phyloP scores from a whole-genome alignment of 768 basidiomycete species.

The Termitomyces sp. region DNA sequence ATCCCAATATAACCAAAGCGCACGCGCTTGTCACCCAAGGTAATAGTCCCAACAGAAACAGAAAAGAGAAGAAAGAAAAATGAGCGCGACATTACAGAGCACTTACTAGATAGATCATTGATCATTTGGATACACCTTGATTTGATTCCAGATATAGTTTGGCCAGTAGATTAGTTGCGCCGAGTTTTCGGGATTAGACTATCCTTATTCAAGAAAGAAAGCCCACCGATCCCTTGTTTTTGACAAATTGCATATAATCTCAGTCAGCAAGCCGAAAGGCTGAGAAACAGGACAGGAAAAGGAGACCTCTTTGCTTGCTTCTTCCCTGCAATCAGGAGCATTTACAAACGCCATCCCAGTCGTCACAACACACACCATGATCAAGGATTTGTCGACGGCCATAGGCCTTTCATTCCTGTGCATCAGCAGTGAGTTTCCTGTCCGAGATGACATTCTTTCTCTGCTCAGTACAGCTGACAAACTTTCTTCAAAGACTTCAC shows the following conservation, averaged over 20 bases:
- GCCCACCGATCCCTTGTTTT: not conserved
- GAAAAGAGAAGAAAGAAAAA: too few species aligned
- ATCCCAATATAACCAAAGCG: not conserved
- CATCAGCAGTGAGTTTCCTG: too few species aligned
- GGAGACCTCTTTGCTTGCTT: too few species aligned
- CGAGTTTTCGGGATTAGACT: not conserved
- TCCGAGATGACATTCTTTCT: too few species aligned
- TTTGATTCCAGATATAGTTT: not conserved
- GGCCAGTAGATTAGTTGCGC: not conserved
- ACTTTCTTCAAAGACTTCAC: too few species aligned
- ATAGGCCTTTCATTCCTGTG: too few species aligned
- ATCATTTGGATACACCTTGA: not conserved
- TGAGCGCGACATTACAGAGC: too few species aligned
- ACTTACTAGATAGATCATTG: not conserved
- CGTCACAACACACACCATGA: too few species aligned
- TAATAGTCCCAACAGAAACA: too few species aligned
- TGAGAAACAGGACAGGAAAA: not conserved
- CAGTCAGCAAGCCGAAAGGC: not conserved
- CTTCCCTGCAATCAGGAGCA: not conserved
- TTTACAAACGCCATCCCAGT: too few species aligned
- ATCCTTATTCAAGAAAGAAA: not conserved
- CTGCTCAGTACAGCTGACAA: too few species aligned
- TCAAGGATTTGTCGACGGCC: too few species aligned
- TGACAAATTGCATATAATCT: not conserved
- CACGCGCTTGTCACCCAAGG: not conserved